Percentiles rank a stretch among this genome's conserved stretches.
Evolutionary conservation across 108 stramenopile species (phyloP).

Genomic region (Mayamaea pseudoterrestris): DNA sequence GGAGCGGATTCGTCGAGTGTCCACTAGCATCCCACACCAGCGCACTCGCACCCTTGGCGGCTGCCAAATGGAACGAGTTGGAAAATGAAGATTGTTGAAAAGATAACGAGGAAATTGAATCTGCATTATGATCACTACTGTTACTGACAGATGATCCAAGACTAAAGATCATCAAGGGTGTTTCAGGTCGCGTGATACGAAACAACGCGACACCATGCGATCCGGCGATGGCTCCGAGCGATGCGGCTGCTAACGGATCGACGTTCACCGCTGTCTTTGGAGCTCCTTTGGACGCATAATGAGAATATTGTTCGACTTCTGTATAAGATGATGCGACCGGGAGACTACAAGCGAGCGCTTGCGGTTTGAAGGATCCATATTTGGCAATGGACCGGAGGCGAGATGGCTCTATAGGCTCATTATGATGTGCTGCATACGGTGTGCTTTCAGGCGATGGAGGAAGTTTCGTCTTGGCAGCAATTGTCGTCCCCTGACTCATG

Average conservation of each 20-base stretch:
- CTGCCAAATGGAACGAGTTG: constrained; percentile 53
- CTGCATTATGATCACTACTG: no score
- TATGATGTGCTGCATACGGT: background rate
- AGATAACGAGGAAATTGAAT: no score
- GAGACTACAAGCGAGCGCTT: constrained; percentile 28
- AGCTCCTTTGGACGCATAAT: background rate
- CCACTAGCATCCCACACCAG: constrained; percentile 73
- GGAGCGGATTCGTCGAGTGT: constrained; percentile 46
- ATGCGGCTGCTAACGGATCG: constrained; percentile 4
- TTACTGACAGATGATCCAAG: no score
- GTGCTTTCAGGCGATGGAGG: constrained; percentile 15
- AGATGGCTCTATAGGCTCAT: background rate
- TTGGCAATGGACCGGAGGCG: constrained; percentile 25
- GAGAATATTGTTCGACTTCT: background rate
- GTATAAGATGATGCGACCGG: background rate
- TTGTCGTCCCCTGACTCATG: no score
- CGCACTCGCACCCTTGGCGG: constrained; percentile 50
- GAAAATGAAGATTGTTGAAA: no score
- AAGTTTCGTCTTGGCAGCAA: constrained; percentile 12
- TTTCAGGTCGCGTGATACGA: constrained; percentile 21
- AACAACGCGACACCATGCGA: constrained; percentile 31
- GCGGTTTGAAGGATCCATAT: constrained; percentile 25
- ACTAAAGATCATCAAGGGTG: constrained; percentile 27
- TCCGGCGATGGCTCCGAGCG: constrained; percentile 31
- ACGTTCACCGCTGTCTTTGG: background rate